A percentile compares a stretch with the other conserved stretches of the same genome.
Conservation (phyloP, 176 grass and related monocot species). For the Zoysia pacifica region DNA sequence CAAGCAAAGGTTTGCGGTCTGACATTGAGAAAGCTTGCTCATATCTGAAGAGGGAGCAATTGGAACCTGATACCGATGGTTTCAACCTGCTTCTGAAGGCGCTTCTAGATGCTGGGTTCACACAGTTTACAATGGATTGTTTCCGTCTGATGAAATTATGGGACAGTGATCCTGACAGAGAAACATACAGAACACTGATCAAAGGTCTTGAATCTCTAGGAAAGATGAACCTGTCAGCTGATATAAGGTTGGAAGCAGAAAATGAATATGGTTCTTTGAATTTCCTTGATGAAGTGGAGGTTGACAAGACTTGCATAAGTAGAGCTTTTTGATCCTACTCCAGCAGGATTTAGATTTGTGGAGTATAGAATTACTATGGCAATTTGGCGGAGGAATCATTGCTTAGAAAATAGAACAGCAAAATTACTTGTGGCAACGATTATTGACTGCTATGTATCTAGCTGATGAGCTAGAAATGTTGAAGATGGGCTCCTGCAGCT, state of each 20-base stretch:
- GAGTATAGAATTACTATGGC: background rate
- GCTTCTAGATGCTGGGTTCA: slow-evolving; percentile 60
- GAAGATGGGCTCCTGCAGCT: slow-evolving; percentile 11
- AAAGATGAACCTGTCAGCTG: slow-evolving; percentile 51
- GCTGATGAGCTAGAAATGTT: background rate
- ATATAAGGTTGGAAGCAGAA: slow-evolving; percentile 63
- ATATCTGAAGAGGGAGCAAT: slow-evolving; percentile 68
- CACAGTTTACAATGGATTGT: slow-evolving; percentile 65
- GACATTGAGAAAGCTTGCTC: slow-evolving; percentile 64
- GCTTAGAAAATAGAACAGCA: background rate
- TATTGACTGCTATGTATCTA: slow-evolving; percentile 4
- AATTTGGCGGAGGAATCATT: background rate
- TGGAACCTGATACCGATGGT: slow-evolving; percentile 64
- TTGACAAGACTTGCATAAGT: background rate
- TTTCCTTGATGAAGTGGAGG: slow-evolving; percentile 58
- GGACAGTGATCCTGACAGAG: slow-evolving; percentile 73
- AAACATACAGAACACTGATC: slow-evolving; percentile 63
- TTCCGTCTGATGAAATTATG: slow-evolving; percentile 84
- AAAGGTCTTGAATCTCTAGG: slow-evolving; percentile 63
- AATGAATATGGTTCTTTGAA: slow-evolving; percentile 52
- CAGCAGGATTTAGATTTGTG: background rate
- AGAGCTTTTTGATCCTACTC: background rate
- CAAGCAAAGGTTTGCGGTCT: slow-evolving; percentile 48
- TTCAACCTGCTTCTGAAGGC: slow-evolving; percentile 73
- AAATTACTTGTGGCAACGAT: background rate